phyloP scores from a whole-genome alignment of 208 protist species.

The Wallacemonas collosoma region DNA sequence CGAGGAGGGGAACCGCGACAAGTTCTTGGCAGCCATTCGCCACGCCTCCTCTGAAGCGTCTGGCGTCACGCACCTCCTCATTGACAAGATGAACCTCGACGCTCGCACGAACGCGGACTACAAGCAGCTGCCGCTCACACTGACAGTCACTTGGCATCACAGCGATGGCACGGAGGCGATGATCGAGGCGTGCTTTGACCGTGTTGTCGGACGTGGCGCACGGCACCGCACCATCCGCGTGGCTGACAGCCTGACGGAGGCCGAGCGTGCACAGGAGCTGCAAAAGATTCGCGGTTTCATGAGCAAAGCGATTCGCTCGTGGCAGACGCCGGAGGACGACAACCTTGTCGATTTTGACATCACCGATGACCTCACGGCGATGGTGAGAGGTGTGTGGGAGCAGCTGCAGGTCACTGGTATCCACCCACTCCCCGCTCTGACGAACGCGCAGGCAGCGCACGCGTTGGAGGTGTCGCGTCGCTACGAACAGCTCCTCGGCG shows the following conservation, averaged over 20 bases:
- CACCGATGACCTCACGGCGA: constrained; percentile 21
- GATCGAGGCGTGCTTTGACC: constrained; percentile 35
- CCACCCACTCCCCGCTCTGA: constrained; percentile 32
- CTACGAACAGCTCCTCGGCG: constrained; percentile 36
- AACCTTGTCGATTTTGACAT: constrained; percentile 41
- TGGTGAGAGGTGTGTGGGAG: constrained; percentile 38
- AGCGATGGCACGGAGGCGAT: constrained; percentile 37
- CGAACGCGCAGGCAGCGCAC: constrained; percentile 10
- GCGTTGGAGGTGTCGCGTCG: constrained; percentile 20
- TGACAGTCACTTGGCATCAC: constrained; percentile 52
- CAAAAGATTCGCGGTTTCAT: constrained; percentile 32
- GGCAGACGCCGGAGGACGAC: constrained; percentile 28
- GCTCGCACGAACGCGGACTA: constrained; percentile 49
- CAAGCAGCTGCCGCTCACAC: constrained; percentile 24
- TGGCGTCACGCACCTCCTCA: constrained; percentile 47
- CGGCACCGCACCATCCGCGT: constrained; percentile 53
- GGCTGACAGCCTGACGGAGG: constrained; percentile 7
- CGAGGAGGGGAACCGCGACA: constrained; percentile 44
- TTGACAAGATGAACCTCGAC: constrained; percentile 84
- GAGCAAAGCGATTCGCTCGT: constrained; percentile 25
- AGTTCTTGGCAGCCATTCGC: constrained; percentile 42
- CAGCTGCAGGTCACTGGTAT: constrained; percentile 33
- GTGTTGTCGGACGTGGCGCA: constrained; percentile 41
- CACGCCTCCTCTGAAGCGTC: constrained; percentile 20
- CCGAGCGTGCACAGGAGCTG: constrained; percentile 19